A percentile compares a stretch with the other conserved stretches of the same genome.
These are phyloP conservation scores for Fusarium lyarnte DNA, from an alignment of 2,329 filamentous ascomycete genomes.

Conservation along the genomic window DNA sequence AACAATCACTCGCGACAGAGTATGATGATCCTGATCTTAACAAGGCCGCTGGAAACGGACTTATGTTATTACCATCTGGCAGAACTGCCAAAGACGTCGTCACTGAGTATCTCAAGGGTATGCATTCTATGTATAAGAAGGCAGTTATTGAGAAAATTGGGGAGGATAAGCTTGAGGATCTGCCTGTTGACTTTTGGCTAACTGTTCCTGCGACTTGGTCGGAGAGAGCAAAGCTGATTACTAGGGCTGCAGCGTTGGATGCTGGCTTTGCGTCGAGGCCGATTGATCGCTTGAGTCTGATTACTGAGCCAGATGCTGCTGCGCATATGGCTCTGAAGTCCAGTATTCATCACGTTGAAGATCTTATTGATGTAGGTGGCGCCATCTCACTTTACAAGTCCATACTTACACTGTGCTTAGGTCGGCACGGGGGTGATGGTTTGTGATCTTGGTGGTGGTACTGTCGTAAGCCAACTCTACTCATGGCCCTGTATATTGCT, in stretches of 20 bases:
- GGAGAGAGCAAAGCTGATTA: neutral
- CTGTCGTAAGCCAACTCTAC: neutral
- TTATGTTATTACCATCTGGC: neutral
- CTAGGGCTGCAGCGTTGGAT: neutral
- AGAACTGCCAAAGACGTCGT: neutral
- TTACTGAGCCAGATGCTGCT: neutral
- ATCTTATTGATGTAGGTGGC: neutral
- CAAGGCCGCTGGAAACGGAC: neutral
- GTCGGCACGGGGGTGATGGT: neutral
- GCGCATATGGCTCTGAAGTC: neutral
- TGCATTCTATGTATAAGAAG: neutral
- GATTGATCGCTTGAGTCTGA: neutral
- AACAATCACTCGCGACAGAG: neutral
- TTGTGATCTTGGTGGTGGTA: neutral
- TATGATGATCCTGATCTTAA: neutral
- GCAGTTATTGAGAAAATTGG: neutral
- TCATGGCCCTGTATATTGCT: fast-evolving
- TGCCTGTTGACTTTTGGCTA: neutral
- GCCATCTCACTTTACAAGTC: fast-evolving
- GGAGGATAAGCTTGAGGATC: neutral
- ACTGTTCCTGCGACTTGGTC: neutral
- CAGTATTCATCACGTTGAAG: neutral
- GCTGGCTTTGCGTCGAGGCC: neutral
- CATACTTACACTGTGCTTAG: neutral
- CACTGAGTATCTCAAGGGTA: neutral